Evolutionary conservation across 2,329 filamentous ascomycete genomes (phyloP).

Genomic region (Pseudocercospora musae): DNA sequence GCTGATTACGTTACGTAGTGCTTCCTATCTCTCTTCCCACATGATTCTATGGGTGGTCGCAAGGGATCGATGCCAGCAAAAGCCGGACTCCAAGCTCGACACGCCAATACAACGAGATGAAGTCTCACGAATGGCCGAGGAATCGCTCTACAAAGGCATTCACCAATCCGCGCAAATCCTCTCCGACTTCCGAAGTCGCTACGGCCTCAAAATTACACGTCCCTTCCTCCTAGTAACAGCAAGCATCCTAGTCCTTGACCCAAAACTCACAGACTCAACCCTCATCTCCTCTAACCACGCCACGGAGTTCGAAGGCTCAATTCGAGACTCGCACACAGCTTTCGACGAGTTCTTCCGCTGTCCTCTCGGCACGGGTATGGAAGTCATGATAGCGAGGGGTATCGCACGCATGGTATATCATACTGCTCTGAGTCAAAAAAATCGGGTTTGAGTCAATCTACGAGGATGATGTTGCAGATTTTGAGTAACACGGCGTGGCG

Average conservation of each 20-base stretch:
- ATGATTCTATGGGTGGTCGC: too few relatives aligned
- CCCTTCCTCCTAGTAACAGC: conserved; percentile 8
- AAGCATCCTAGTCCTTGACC: conserved; percentile 10
- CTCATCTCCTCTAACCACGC: not conserved
- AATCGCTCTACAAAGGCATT: not conserved
- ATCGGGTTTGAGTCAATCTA: not conserved
- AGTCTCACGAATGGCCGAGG: too few relatives aligned
- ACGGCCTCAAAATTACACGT: conserved; percentile 15
- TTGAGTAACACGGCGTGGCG: conserved; percentile 18
- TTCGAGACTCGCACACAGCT: not conserved
- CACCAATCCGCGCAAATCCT: conserved; percentile 15
- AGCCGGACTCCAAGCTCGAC: too few relatives aligned
- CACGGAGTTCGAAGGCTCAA: not conserved
- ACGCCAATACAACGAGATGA: too few relatives aligned
- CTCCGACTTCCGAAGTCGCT: conserved; percentile 12
- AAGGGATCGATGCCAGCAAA: too few relatives aligned
- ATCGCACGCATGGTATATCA: conserved; percentile 18
- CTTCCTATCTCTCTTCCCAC: too few relatives aligned
- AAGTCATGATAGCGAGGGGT: conserved; percentile 13
- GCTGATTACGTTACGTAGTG: too few relatives aligned
- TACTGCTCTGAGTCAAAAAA: conserved; percentile 11
- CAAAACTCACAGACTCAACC: conserved; percentile 1
- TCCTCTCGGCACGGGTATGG: conserved; percentile 12
- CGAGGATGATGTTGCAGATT: conserved; percentile 12
- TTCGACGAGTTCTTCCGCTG: conserved; percentile 21